Conservation (phyloP, 495 filamentous ascomycete species). For the Oidiodendron maius region DNA sequence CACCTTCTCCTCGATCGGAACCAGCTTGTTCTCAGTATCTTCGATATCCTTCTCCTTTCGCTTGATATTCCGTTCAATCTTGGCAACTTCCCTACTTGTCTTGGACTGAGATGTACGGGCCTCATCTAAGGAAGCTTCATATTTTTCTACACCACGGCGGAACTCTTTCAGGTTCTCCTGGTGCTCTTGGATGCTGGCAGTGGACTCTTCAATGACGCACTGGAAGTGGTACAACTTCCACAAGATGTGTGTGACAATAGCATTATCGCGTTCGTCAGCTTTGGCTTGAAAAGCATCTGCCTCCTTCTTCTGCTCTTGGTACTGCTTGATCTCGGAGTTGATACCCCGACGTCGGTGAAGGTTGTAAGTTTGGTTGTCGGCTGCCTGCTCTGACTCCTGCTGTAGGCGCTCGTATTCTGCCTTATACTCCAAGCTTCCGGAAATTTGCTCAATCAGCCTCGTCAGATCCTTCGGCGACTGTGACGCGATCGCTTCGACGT, state of each 20-base stretch:
- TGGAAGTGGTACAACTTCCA: constrained; percentile 99
- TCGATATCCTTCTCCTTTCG: constrained; percentile 85
- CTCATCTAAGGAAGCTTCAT: constrained; percentile 73
- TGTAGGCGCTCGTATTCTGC: constrained; percentile 88
- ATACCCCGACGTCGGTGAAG: constrained; percentile 85
- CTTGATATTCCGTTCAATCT: constrained; percentile 76
- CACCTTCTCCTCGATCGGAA: constrained; percentile 91
- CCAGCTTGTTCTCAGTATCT: constrained; percentile 73
- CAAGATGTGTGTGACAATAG: constrained; percentile 87
- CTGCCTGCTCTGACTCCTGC: constrained; percentile 75
- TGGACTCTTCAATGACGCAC: constrained; percentile 84
- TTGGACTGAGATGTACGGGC: constrained; percentile 82
- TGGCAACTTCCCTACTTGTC: constrained; percentile 71
- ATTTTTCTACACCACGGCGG: constrained; percentile 79
- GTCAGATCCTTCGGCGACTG: constrained; percentile 94
- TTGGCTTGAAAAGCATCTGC: constrained; percentile 88
- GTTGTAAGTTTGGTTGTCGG: constrained; percentile 81
- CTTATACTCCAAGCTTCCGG: constrained; percentile 92
- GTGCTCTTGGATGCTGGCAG: constrained; percentile 83
- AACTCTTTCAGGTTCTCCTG: constrained; percentile 96
- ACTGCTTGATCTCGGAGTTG: constrained; percentile 97
- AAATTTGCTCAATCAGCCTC: constrained; percentile 93
- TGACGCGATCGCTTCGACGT: constrained; percentile 95
- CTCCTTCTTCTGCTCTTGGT: constrained; percentile 94
- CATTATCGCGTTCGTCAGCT: constrained; percentile 82